These are phyloP conservation scores for Ambrosia hybrid DNA, from an alignment of 140 eudicot genomes.

Conservation along the genomic window DNA sequence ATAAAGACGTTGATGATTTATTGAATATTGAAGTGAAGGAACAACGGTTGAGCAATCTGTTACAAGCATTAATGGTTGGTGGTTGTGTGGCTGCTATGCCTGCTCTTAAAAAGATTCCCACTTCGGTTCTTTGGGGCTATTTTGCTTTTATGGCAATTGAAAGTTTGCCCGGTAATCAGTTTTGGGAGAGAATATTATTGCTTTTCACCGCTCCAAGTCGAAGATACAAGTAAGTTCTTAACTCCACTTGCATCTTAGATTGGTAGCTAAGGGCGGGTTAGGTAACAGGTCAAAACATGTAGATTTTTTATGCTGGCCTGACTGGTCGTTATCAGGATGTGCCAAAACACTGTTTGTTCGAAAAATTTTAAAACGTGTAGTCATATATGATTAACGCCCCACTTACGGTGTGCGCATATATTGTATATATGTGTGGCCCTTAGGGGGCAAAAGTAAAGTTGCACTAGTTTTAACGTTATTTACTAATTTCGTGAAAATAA, in stretches of 20 bases:
- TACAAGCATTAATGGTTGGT: conserved; percentile 87
- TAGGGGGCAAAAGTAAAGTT: too few species aligned
- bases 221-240: conserved; percentile 73
- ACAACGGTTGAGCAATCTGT: conserved; percentile 89
- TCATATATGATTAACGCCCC: not conserved
- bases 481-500: too few species aligned
- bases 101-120: conserved; percentile 72
- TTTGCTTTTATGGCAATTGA: conserved; percentile 99
- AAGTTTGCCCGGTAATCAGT: conserved; percentile 97
- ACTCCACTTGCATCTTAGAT: not conserved
- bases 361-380: not conserved
- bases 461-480: too few species aligned
- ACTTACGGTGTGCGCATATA: too few species aligned
- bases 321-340: too few species aligned
- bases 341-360: not conserved
- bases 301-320: too few species aligned
- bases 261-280: not conserved
- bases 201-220: conserved; percentile 95
- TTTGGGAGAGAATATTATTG: conserved; percentile 87
- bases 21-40: conserved; percentile 90
- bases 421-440: too few species aligned
- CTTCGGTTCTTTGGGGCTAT: conserved; percentile 97
- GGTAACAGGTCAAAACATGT: not conserved
- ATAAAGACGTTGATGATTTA: conserved; percentile 86
- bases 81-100: conserved; percentile 96